phyloP scores from a whole-genome alignment of 176 grass and related monocot species.

The Sorghum bicolor region DNA sequence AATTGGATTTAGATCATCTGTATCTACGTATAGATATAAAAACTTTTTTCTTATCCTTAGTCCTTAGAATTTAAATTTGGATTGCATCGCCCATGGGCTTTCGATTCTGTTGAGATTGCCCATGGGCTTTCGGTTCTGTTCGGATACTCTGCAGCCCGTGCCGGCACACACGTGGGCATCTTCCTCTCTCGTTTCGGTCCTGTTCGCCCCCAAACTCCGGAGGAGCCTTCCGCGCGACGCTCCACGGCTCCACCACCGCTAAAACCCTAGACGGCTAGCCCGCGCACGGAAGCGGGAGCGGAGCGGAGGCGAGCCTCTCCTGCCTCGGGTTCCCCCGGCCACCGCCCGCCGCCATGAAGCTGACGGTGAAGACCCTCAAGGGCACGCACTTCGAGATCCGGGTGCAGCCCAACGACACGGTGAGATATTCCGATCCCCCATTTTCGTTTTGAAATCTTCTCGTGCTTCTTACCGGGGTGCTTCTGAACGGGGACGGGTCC shows the following conservation, averaged over 20 bases:
- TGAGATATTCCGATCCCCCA: slow-evolving; percentile 33
- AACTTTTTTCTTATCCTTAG: no score
- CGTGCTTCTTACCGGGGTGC: neutral
- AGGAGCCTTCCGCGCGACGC: slow-evolving; percentile 14
- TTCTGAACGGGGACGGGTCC: neutral
- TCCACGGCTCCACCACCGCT: neutral
- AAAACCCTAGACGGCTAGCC: slow-evolving; percentile 39
- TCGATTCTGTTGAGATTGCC: neutral
- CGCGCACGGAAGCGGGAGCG: neutral
- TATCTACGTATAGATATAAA: no score
- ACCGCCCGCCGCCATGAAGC: slow-evolving; percentile 53
- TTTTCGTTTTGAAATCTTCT: neutral
- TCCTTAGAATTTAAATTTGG: no score
- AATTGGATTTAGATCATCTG: neutral
- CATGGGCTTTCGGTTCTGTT: no score
- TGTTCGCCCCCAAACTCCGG: neutral
- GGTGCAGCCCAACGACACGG: slow-evolving; percentile 71
- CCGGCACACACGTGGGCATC: neutral
- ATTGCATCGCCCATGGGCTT: neutral
- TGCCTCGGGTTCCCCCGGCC: neutral
- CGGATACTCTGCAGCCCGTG: neutral
- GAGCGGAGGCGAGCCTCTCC: neutral
- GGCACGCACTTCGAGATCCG: slow-evolving; percentile 87
- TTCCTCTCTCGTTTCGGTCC: neutral
- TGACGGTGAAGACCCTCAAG: slow-evolving; percentile 92